Base-by-base conservation (phyloP, 2,329 filamentous ascomycete genomes). In the Aspergillus sp. region DNA sequence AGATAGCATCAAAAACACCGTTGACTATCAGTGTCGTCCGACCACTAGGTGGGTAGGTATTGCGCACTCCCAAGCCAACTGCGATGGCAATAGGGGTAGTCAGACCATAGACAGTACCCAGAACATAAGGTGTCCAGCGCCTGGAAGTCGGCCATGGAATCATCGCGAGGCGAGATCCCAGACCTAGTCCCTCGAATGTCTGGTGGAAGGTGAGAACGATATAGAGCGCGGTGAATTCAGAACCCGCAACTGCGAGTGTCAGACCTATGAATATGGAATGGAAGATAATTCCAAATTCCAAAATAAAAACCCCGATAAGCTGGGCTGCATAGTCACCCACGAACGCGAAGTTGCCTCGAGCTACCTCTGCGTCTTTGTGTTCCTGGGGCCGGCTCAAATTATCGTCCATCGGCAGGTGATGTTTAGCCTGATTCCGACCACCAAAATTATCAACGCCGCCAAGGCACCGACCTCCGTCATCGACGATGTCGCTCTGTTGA, bases 241-340 rank as follows among this genome's bases (percentile, higher is more conserved):
- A 65, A 17, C 85, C 85, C 0, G 84, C 75, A 1, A 87, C 84
- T 6, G 83, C 84, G 18, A 87, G 85, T 0, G 91, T 96, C 26
- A 97, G 83, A 26, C 93, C 93, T 62, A 98, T 93, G 75, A 97
- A 96, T 68, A 97, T 82, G 64, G 89, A 93, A 79, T 96, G 92
- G 77, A 98, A 97, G 70, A 98, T 87, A 69, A 98, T 90, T 60
- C 93, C 93, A 65, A 96, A 97, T 69, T 98, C 93, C 62, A 98
- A 89, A 69, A 97, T 95, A 77, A 96, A 91, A 67, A 97, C 85
- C 43, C 87, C 88, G 1, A 90, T 92, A 70, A 96, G 84, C 73
- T 96, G 92, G 1, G 89, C 87, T n/a, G 86, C 83, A 65, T 93
- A 90, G 48, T 81, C 74, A 70, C 78, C 69, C 41, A 70, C 72